Conservation (phyloP, 306 rosid species). For the Lathyrus oleraceus region DNA sequence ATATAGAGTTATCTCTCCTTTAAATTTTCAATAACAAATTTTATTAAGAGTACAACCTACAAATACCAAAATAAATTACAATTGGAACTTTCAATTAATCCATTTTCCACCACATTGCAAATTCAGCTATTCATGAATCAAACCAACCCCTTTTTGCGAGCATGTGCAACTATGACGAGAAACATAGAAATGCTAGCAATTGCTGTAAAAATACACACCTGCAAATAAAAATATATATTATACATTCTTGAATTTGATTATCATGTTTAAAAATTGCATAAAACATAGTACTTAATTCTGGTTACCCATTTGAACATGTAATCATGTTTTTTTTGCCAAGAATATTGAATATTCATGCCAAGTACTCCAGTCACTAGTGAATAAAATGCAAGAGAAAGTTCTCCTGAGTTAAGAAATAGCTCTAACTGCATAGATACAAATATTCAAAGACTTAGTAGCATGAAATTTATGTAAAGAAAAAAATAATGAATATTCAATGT, state of each 20-base stretch:
- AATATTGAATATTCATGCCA: slow-evolving; percentile 70
- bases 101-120: slow-evolving; percentile 1
- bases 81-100: neutral
- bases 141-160: slow-evolving; percentile 72
- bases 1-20: too few relatives aligned
- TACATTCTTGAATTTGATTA: neutral
- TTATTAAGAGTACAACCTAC: too few relatives aligned
- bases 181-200: slow-evolving; percentile 35
- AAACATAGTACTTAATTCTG: slow-evolving; percentile 9
- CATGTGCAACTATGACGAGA: slow-evolving; percentile 41
- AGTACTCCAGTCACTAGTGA: slow-evolving; percentile 65
- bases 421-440: slow-evolving; percentile 60
- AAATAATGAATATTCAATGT: neutral
- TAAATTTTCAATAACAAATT: too few relatives aligned
- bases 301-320: slow-evolving; percentile 87
- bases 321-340: slow-evolving; percentile 48
- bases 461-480: neutral
- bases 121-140: slow-evolving; percentile 47
- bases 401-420: slow-evolving; percentile 67
- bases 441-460: neutral
- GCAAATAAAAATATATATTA: slow-evolving; percentile 22
- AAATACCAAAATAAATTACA: too few relatives aligned
- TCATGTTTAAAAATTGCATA: neutral
- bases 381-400: slow-evolving; percentile 52
- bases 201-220: slow-evolving; percentile 58